Conservation (phyloP, 2,329 filamentous ascomycete genomes). For the Fusarium neocosmosporiellum region DNA sequence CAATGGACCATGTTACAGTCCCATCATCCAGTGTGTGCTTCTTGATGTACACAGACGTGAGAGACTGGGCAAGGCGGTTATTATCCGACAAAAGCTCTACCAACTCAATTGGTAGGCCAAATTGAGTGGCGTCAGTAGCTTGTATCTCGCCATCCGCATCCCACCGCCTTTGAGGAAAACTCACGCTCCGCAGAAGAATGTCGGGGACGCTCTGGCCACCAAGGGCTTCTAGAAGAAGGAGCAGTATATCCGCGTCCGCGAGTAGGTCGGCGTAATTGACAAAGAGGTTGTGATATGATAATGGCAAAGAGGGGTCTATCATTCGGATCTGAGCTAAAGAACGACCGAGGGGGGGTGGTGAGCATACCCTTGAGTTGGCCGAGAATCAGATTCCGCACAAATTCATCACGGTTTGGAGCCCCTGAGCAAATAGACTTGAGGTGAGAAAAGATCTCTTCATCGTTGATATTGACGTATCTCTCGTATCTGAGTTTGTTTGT, state of each 20-base stretch:
- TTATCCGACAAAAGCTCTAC: slow-evolving; percentile 23
- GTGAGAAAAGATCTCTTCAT: slow-evolving; percentile 39
- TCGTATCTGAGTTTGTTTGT: slow-evolving; percentile 33
- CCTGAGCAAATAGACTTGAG: slow-evolving; percentile 23
- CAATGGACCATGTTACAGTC: background rate
- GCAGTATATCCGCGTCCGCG: slow-evolving; percentile 27
- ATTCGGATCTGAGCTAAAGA: background rate
- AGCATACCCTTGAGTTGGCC: slow-evolving; percentile 4
- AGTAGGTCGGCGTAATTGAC: slow-evolving; percentile 34
- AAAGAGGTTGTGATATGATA: slow-evolving; percentile 34
- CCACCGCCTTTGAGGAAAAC: slow-evolving; percentile 35
- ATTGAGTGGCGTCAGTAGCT: slow-evolving; percentile 19
- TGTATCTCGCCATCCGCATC: slow-evolving; percentile 32
- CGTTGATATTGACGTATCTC: slow-evolving; percentile 42
- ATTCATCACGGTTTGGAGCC: slow-evolving; percentile 12
- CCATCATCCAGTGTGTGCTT: background rate
- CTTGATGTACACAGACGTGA: background rate
- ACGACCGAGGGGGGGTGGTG: background rate
- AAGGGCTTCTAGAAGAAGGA: slow-evolving; percentile 35
- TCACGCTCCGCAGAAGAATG: slow-evolving; percentile 24
- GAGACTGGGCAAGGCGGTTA: slow-evolving; percentile 14
- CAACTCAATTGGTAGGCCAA: slow-evolving; percentile 28
- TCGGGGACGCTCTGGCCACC: slow-evolving; percentile 27
- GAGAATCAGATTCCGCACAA: slow-evolving; percentile 31
- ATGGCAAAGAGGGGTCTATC: background rate